Evolutionary conservation across 306 rosid genomes (phyloP), one percentile per base, ranked within the genome.

Genomic region (Cicer pinnatifidum): DNA sequence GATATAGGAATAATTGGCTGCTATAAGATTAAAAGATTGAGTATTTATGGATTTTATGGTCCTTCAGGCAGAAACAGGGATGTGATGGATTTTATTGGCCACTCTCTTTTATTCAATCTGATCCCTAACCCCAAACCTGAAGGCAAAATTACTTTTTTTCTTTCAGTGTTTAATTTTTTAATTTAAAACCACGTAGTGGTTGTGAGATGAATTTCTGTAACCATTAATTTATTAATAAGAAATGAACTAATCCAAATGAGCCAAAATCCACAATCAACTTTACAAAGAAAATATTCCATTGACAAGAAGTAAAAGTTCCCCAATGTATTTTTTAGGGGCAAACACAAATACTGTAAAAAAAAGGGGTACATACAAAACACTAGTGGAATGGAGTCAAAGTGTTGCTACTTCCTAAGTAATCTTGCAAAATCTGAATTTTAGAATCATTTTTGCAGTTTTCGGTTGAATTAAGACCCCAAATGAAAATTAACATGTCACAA

Each of bases 61-160:
- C 92, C 98, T 90, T 92, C 96, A 88, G 95, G 96, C 92, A 87
- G 95, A 17, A 83, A 67, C 3, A 96, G 89, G 98, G 90, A 28
- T 48, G 6, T 88, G 96, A 90, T 20, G 23, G 23, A 20, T 20
- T 20, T 92, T 78, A 11, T 1, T 33, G 89, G 98, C 67, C 92
- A 75, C 82, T 63, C 95, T 13, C 75, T 1, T 16, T 9, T 0
- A 0, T 38, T 78, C 89, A 5, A 81, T 92, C 96, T 92, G 94
- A 92, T 92, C 95, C 96, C 94, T 57, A 59, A 23, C 28, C 28
- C 28, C 28, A 23, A 23, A 0, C 68, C 48, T 66, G 77, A 81
- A 45, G 81, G 9, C 0, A 1, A 50, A 6, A 6, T n/a, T 23
- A 23, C 28, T 23, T 23, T 23, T 23, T 23, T 23, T 23, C 3